phyloP scores from a whole-genome alignment of 176 grass and related monocot species.

The Zoysia pacifica region DNA sequence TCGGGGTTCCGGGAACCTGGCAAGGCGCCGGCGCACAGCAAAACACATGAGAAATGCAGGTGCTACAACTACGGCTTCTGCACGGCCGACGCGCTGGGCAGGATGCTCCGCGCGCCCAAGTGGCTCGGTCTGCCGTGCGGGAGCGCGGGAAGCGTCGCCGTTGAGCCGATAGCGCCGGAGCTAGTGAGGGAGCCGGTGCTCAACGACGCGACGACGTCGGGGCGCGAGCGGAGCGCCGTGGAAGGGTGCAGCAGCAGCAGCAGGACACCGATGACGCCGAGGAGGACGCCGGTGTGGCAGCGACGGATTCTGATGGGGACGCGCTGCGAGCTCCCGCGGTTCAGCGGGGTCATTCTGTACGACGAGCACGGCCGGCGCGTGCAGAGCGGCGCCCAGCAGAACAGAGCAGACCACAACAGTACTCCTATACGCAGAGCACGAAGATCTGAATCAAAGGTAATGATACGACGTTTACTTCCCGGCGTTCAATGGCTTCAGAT shows the following conservation, averaged over 20 bases:
- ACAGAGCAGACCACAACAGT: constrained; percentile 14
- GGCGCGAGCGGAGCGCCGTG: background rate
- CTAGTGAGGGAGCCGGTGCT: background rate
- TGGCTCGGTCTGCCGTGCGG: constrained; percentile 12
- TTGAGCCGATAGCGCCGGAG: constrained; percentile 14
- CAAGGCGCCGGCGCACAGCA: background rate
- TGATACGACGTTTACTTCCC: background rate
- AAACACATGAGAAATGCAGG: background rate
- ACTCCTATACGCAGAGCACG: background rate
- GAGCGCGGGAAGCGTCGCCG: background rate
- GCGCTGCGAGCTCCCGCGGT: constrained; percentile 49
- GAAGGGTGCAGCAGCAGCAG: background rate
- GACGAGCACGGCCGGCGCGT: constrained; percentile 44
- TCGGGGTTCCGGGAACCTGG: constrained; percentile 1
- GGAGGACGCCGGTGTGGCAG: constrained; percentile 54
- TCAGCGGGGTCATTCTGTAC: constrained; percentile 54
- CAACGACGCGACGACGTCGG: background rate
- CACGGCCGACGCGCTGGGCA: background rate
- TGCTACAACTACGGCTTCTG: background rate
- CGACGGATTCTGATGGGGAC: constrained; percentile 54
- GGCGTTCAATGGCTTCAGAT: background rate
- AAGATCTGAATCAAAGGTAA: constrained; percentile 4
- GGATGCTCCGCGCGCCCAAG: constrained; percentile 11
- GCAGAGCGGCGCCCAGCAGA: constrained; percentile 7
- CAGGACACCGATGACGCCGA: constrained; percentile 21